Evolutionary conservation across 1,284 basidiomycete species (phyloP), one percentile per base, ranked within the genome.

Genomic region (Puccinia polysora): DNA sequence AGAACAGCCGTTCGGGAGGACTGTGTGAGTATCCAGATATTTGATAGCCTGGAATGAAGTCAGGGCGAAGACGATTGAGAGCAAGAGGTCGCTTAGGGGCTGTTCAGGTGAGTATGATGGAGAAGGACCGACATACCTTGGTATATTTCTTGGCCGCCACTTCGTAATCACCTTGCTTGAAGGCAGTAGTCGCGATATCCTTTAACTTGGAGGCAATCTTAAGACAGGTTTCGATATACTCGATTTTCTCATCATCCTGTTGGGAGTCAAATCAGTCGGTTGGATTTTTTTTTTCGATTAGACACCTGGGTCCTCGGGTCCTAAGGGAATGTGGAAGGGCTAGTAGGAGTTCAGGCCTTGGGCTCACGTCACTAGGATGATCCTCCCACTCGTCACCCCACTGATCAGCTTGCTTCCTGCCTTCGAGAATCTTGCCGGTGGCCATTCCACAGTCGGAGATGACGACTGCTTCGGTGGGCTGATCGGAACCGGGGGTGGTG

Each of bases 401-500:
- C 25, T 62, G 43, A 36, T 71, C 69, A 15, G 59, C 25, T 28
- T 38, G 28, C 25, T 71, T 38, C 3, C 28, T 23, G 14, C 38
- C 36, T 8, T 28, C 40, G 28, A 49, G 40, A 3, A 62, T 12
- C 45, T 71, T 40, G 18, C 47, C 77, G n/a, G 78, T 80, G n/a
- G 91, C 83, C 76, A 86, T 82, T 30, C 90, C 90, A 58, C 86
- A 90, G 73, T 85, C 85, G 0, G 83, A 83, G 77, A 95, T 91
- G 53, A 83, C 80, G 75, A 92, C 84, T 0, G 86, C 83, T 25
- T 83, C 80, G 0, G 81, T 81, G 6, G 91, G 91, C 1, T 84
- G 84, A 76, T 94, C 91, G 50, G 86, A 74, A 28, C 50, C 64
- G 30, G 64, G 36, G 84, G 80, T 79, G n/a, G 81, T 78, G 0